Base-by-base conservation (phyloP, 352 stramenopile genomes). In the Pythium guiyangense region DNA sequence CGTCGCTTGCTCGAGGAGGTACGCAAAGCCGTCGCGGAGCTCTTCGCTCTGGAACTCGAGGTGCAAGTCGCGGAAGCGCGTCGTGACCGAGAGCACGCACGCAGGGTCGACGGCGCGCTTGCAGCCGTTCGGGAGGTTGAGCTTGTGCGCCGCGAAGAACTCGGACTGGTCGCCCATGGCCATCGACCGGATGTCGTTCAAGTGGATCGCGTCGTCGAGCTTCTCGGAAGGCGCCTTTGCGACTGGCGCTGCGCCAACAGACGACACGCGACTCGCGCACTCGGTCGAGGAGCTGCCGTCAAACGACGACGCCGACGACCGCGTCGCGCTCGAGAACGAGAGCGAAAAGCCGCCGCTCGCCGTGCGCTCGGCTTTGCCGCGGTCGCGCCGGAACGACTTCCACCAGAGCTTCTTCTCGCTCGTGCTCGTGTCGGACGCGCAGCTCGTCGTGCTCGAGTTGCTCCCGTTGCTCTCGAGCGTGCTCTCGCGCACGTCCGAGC, bases 351-450 rank as follows among this genome's bases (percentile, higher is more conserved):
- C 77, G 18, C 79, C 75, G 42, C 79, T 90, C 12, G 79, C 75
- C 11, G 79, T 88, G 18, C 77, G 75, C 57, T 87, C 79, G 47
- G 75, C 72, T 43, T 86, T 84, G 40, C 60, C 44, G 54, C 77
- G 77, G 14, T 79, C 74, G 17, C 79, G 77, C 54, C 77, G 76
- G 62, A 88, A 79, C 48, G 77, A 76, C 26, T 69, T 76, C 80
- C 80, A 90, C 80, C 80, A 90, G 29, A 86, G 61, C 57, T 79
- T 80, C 64, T 84, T 86, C 60, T 89, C 76, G 58, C 60, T 81
- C 60, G 70, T 73, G 57, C 29, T 63, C 20, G 62, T 58, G 52
- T 81, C 67, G 4, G 70, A 75, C 63, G 72, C 74, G 49, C 54
- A 72, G 42, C 62, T 79, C 22, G 49, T 67, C 37, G 49, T 53